Percentiles rank a stretch among this genome's conserved stretches.
phyloP scores from a whole-genome alignment of 129 eudicot species.

The Oenanthe sinensis region DNA sequence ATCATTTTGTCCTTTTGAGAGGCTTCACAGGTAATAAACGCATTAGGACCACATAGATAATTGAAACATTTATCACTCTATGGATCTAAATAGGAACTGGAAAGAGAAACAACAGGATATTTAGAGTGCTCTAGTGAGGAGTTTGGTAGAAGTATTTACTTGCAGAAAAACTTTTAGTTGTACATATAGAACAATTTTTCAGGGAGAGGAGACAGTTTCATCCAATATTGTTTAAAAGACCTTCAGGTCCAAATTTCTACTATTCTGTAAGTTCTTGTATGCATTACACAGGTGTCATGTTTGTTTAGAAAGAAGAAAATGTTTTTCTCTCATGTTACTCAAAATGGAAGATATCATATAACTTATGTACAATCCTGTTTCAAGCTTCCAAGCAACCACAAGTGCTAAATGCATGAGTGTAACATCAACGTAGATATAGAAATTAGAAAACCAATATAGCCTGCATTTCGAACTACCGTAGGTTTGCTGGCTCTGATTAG shows the following conservation, averaged over 20 bases:
- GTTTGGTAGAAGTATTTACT: neutral
- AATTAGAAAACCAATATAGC: neutral
- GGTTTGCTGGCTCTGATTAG: slow-evolving; percentile 6
- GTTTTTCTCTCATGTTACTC: neutral
- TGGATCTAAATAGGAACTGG: neutral
- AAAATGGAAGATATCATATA: neutral
- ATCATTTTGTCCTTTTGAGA: neutral
- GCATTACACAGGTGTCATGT: too few species aligned
- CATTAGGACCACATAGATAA: neutral
- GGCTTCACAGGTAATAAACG: neutral
- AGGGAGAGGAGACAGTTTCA: neutral
- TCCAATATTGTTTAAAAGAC: neutral
- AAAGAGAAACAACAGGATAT: neutral
- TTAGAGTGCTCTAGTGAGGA: neutral
- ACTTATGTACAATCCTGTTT: neutral
- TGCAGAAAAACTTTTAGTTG: neutral
- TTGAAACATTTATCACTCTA: neutral
- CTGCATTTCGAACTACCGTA: neutral
- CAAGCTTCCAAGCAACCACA: neutral
- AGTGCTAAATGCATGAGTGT: neutral
- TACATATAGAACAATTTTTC: neutral
- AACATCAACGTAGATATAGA: neutral
- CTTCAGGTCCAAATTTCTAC: neutral
- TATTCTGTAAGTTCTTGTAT: neutral
- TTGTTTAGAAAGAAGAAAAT: neutral